These are phyloP conservation scores for Haplographium delicatum DNA, from an alignment of 495 filamentous ascomycete genomes.

Conservation along the genomic window DNA sequence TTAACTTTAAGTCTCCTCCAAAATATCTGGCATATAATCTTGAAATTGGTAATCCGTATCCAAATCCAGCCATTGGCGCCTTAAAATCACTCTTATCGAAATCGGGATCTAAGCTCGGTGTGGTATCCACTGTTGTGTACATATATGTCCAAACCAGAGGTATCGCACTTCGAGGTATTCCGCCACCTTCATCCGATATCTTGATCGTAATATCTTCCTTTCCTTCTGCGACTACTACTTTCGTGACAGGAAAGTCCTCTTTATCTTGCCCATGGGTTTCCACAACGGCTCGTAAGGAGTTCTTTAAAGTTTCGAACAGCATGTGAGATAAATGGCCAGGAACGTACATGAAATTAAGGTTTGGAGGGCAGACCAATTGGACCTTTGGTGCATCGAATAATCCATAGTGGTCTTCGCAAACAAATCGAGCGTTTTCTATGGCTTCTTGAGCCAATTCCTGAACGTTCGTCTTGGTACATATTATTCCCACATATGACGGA, in stretches of 20 bases:
- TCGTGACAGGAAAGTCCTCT: conserved; percentile 92
- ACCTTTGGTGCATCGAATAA: conserved; percentile 96
- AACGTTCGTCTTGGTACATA: conserved; percentile 97
- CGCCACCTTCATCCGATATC: conserved; percentile 91
- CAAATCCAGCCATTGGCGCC: conserved; percentile 97
- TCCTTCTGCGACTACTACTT: conserved; percentile 94
- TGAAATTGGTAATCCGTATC: conserved; percentile 91
- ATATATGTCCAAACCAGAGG: conserved; percentile 99
- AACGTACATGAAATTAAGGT: conserved; percentile 98
- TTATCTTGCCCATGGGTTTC: conserved; percentile 93
- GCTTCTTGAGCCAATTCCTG: conserved; percentile 93
- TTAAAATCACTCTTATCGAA: conserved; percentile 99
- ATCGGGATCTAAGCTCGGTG: conserved; percentile 89
- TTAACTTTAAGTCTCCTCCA: conserved; percentile 92
- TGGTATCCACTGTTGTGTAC: conserved; percentile 97
- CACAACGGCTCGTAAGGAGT: conserved; percentile 92
- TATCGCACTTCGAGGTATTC: conserved; percentile 85
- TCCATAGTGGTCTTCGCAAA: conserved; percentile 98
- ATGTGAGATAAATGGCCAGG: conserved; percentile 97
- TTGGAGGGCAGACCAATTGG: conserved; percentile 88
- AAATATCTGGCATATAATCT: conserved; percentile 95
- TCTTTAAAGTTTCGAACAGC: conserved; percentile 99
- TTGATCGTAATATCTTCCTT: conserved; percentile 99
- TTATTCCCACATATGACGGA: conserved; percentile 93
- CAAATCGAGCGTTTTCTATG: conserved; percentile 96